These are phyloP conservation scores for Carpinus viminea DNA, from an alignment of 306 rosid species.

Conservation along the genomic window DNA sequence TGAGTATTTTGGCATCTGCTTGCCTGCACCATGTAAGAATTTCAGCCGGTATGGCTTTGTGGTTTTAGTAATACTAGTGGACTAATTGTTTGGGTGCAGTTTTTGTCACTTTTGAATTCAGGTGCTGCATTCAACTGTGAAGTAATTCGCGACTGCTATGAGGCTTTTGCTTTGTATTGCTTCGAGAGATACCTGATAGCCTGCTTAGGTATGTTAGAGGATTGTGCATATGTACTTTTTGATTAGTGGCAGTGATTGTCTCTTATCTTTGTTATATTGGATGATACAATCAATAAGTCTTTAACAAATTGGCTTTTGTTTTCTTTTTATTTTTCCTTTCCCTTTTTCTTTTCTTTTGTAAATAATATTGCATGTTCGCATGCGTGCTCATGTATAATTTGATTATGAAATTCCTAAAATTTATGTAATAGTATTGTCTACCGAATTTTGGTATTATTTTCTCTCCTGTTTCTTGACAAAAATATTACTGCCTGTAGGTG, in stretches of 20 bases:
- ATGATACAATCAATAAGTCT: not conserved
- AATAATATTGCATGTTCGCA: not conserved
- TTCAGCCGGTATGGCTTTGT: not conserved
- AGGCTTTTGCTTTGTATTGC: slow-evolving; percentile 98
- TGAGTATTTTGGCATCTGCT: not conserved
- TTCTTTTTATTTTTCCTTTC: not conserved
- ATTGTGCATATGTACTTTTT: slow-evolving; percentile 11
- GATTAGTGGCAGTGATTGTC: not conserved
- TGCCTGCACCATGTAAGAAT: not conserved
- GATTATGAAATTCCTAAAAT: not conserved
- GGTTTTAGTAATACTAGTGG: not conserved
- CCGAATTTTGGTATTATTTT: slow-evolving; percentile 17
- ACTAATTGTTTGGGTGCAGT: slow-evolving; percentile 52
- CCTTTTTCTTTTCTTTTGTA: not conserved
- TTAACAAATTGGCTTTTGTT: not conserved
- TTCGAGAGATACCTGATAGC: slow-evolving; percentile 97
- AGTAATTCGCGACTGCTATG: slow-evolving; percentile 93
- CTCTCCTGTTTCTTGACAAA: slow-evolving; percentile 7
- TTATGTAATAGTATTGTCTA: not conserved
- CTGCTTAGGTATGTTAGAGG: slow-evolving; percentile 75
- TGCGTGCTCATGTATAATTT: not conserved
- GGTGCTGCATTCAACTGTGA: slow-evolving; percentile 91
- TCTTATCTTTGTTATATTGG: not conserved
- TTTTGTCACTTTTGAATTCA: slow-evolving; percentile 85
- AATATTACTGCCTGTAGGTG: slow-evolving; percentile 51